Evolutionary conservation across 2,329 filamentous ascomycete genomes (phyloP).

Genomic region (Ilyonectria destructans): DNA sequence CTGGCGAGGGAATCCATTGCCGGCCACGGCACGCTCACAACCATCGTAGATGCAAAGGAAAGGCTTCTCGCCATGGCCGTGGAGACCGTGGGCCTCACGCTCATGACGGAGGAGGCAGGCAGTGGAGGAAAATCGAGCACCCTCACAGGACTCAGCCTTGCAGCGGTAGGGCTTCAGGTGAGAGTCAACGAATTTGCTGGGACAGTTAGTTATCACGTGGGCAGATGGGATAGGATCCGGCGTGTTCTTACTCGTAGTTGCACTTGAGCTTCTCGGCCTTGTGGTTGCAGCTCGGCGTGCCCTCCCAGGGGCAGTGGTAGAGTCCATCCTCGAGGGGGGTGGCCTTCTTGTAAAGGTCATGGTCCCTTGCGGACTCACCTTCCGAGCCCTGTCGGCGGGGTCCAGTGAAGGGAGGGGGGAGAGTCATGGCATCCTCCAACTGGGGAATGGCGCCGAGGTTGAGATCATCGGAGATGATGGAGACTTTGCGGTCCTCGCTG

Average conservation of each 20-base stretch:
- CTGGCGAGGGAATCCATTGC: slow-evolving; percentile 92
- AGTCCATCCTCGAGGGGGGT: slow-evolving; percentile 80
- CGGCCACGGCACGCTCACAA: slow-evolving; percentile 86
- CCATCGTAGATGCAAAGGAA: slow-evolving; percentile 90
- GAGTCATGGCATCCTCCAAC: slow-evolving; percentile 51
- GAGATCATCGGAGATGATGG: slow-evolving; percentile 50
- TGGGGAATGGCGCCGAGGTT: slow-evolving; percentile 44
- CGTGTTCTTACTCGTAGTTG: slow-evolving; percentile 91
- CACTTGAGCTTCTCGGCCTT: slow-evolving; percentile 97
- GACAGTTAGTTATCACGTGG: slow-evolving; percentile 43
- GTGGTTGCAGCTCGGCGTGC: slow-evolving; percentile 83
- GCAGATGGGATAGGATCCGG: slow-evolving; percentile 31
- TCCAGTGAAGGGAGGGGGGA: slow-evolving; percentile 58
- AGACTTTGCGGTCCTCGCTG: slow-evolving; percentile 53
- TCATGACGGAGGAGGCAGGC: slow-evolving; percentile 96
- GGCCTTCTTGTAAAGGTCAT: slow-evolving; percentile 80
- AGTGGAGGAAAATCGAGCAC: slow-evolving; percentile 93
- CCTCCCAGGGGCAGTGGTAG: slow-evolving; percentile 94
- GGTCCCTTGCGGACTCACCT: slow-evolving; percentile 74
- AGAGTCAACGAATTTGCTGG: slow-evolving; percentile 96
- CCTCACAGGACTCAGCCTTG: slow-evolving; percentile 87
- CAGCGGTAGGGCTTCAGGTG: slow-evolving; percentile 97
- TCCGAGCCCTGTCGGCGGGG: slow-evolving; percentile 67
- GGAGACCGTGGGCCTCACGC: slow-evolving; percentile 95
- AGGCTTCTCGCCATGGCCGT: slow-evolving; percentile 93